Evolutionary conservation across 495 filamentous ascomycete species (phyloP).

Genomic region (Bacidia rubella): DNA sequence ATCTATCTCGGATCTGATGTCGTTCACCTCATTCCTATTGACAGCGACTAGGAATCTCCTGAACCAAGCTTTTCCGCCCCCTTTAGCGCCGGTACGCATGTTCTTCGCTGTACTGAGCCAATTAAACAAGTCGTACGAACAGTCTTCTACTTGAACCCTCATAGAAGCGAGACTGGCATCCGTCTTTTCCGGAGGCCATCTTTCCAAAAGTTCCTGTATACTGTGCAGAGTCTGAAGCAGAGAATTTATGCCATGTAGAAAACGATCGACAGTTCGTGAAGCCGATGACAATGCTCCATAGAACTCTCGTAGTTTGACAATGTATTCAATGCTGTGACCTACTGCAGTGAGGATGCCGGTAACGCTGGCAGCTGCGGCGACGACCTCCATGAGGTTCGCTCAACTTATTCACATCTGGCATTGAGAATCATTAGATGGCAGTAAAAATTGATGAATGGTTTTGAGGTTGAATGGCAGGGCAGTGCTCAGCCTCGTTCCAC

Average conservation of each 20-base stretch:
- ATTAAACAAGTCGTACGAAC: constrained; percentile 1
- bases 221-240: constrained; percentile 6
- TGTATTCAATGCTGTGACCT: constrained; percentile 5
- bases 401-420: too few relatives aligned
- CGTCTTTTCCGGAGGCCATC: neutral
- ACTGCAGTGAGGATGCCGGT: constrained; percentile 9
- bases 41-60: constrained; percentile 5
- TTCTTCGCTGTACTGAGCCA: constrained; percentile 1
- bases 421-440: too few relatives aligned
- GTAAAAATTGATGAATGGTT: too few relatives aligned
- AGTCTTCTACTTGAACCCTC: constrained; percentile 4
- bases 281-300: neutral
- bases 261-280: constrained; percentile 1
- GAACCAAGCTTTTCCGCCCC: constrained; percentile 7
- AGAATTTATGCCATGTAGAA: constrained; percentile 7
- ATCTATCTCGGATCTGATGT: constrained; percentile 1
- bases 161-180: neutral
- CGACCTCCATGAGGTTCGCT: constrained; percentile 10
- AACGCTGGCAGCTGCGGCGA: constrained; percentile 7
- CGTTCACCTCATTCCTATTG: constrained; percentile 1
- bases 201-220: neutral
- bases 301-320: constrained; percentile 5
- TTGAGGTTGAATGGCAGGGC: too few relatives aligned
- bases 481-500: too few relatives aligned
- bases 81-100: neutral